Base-by-base conservation (phyloP, 495 filamentous ascomycete species). In the Haplographium delicatum region DNA sequence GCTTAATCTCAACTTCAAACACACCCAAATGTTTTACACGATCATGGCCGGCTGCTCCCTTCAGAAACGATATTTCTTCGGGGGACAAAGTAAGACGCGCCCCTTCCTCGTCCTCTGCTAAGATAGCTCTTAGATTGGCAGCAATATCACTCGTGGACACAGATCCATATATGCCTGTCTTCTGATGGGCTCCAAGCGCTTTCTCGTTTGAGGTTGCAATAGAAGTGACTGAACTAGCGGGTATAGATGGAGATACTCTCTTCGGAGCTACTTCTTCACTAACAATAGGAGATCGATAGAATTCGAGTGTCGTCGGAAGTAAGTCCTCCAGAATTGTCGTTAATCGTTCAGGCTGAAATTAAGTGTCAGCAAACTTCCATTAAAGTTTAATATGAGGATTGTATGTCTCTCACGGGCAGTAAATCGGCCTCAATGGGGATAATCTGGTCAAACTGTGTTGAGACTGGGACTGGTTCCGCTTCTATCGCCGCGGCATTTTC, bases 21-120 rank as follows among this genome's bases (percentile, higher is more conserved):
- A 70, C 61, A 11, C 80, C 80, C 5, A 83, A 55, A 26, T 67
- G 61, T 66, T 82, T 83, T 15, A 84, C 62, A 54, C 71, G 64
- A 51, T 73, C 66, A 28, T 58, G 59, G 15, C 68, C 68, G 20
- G 42, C 56, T 64, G 50, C 34, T 53, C 25, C 27, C 50, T 59
- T 63, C 45, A 74, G 51, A 54, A 84, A 82, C 5, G 50, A 51
- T 18, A 84, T 62, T 35, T 84, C 71, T 45, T 78, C 75, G 9
- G 79, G 65, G 0, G 51, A 53, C 2, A 84, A 38, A 11, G 72
- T 66, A 1, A 84, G 63, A n/a, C 70, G 63, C 7, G 65, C 62
- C 26, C 72, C 77, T 55, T 78, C 71, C 26, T 71, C 65, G 34
- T 73, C 68, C 26, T 66, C 62, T 20, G 66, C 68, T 48, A 82